Percentiles rank a stretch among this genome's conserved stretches.
Conservation (phyloP, 441 rosid species). For the Mallotus repandus region DNA sequence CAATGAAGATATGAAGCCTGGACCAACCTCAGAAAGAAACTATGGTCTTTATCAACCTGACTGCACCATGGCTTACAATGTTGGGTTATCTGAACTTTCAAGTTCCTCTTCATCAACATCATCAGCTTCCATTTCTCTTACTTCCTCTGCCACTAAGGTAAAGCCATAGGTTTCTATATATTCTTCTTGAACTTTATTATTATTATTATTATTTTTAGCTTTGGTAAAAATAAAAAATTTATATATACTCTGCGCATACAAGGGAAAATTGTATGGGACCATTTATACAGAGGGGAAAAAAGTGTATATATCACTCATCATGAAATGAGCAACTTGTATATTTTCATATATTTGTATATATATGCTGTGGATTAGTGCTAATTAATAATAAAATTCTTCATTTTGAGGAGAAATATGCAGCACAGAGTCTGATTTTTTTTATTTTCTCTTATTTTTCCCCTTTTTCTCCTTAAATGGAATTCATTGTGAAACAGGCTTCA, state of each 20-base stretch:
- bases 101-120: constrained; percentile 45
- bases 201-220: background rate
- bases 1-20: constrained; percentile 78
- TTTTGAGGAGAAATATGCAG: background rate
- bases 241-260: background rate
- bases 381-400: constrained; percentile 1
- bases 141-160: constrained; percentile 87
- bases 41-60: constrained; percentile 79
- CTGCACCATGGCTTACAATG: constrained; percentile 76
- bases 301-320: constrained; percentile 1
- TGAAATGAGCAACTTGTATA: constrained; percentile 17
- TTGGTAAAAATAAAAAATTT: background rate
- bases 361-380: background rate
- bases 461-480: constrained; percentile 37
- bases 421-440: constrained; percentile 14
- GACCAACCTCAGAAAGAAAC: constrained; percentile 76
- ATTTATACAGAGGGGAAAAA: background rate
- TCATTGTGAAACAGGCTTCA: constrained; percentile 57
- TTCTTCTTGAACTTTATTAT: background rate
- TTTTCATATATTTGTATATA: background rate
- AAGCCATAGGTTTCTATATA: constrained; percentile 24
- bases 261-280: background rate
- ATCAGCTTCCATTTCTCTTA: constrained; percentile 60
- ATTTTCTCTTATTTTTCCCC: background rate
- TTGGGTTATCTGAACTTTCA: constrained; percentile 63